Evolutionary conservation across 2,329 filamentous ascomycete species (phyloP).

Genomic region (Colletotrichum costaricense): DNA sequence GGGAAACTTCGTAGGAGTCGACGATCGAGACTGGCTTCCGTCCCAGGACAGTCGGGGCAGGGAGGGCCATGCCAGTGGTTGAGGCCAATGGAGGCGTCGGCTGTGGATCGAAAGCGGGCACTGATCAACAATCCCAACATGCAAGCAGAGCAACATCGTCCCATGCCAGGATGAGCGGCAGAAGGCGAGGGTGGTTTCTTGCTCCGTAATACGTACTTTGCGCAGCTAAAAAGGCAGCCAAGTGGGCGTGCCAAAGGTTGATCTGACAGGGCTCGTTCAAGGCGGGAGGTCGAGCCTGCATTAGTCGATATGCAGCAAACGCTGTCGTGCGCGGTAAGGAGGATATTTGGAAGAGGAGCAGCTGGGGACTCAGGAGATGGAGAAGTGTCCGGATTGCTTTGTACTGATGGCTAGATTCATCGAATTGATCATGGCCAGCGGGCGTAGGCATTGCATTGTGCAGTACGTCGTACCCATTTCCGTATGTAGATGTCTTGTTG

Average conservation of each 20-base stretch:
- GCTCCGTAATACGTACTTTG: not conserved
- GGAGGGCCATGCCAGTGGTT: constrained; percentile 12
- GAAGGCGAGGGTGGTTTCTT: constrained; percentile 1
- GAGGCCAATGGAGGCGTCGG: constrained; percentile 24
- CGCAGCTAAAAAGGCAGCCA: not conserved
- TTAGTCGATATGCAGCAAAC: constrained; percentile 21
- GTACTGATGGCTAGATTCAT: not conserved
- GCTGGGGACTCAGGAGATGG: not conserved
- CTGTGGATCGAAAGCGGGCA: not conserved
- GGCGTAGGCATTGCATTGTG: not conserved
- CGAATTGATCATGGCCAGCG: not conserved
- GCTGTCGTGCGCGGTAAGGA: not conserved
- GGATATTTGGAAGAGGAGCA: not conserved
- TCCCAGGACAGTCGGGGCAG: constrained; percentile 15
- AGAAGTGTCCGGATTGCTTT: not conserved
- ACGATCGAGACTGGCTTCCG: constrained; percentile 24
- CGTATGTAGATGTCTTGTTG: not conserved
- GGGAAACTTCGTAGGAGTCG: not conserved
- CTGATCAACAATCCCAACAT: constrained; percentile 20
- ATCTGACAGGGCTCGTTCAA: constrained; percentile 18
- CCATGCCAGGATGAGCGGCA: constrained; percentile 23
- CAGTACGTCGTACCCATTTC: no score
- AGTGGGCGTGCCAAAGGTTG: not conserved
- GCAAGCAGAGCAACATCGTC: constrained; percentile 30
- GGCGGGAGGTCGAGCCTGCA: constrained; percentile 19